Conservation (phyloP, 177 flowering plant genomes). For the Tripterygium wilfordii region DNA sequence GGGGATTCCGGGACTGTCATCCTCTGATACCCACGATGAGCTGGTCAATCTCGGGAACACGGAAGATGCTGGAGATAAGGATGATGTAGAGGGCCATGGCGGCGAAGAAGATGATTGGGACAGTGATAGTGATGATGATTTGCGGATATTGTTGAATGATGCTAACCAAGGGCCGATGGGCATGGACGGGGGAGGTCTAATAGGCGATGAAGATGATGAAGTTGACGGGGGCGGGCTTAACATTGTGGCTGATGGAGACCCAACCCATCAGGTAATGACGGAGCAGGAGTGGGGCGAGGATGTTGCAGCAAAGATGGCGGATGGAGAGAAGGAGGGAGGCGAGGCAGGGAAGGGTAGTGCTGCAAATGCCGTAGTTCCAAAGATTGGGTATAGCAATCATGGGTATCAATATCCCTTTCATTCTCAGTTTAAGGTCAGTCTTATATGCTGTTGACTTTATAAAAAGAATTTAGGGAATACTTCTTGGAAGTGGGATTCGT, state of each 20-base stretch:
- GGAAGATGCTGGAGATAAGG: no score
- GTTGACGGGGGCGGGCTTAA: slow-evolving; percentile 78
- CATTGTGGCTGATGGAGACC: slow-evolving; percentile 56
- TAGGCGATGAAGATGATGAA: slow-evolving; percentile 39
- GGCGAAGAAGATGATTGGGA: slow-evolving; percentile 66
- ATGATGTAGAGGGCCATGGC: no score
- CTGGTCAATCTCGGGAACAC: no score
- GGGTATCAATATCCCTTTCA: slow-evolving; percentile 80
- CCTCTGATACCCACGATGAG: no score
- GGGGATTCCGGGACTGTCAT: slow-evolving; percentile 46
- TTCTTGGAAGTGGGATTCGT: no score
- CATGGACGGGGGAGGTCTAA: slow-evolving; percentile 35
- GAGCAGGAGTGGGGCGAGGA: slow-evolving; percentile 79
- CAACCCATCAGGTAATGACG: slow-evolving; percentile 41
- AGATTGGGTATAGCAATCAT: slow-evolving; percentile 34
- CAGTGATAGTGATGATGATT: slow-evolving; percentile 94
- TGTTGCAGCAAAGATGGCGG: slow-evolving; percentile 26
- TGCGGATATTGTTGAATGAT: slow-evolving; percentile 92
- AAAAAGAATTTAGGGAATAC: no score
- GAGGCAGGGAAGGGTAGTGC: slow-evolving; percentile 27
- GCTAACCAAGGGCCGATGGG: slow-evolving; percentile 35
- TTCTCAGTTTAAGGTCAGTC: slow-evolving; percentile 99
- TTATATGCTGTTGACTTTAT: slow-evolving; percentile 14
- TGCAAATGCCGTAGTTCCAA: not conserved
- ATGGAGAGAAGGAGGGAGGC: slow-evolving; percentile 73